These are phyloP conservation scores for Mycena capillaripes DNA, from an alignment of 768 basidiomycete species.

Conservation along the genomic window DNA sequence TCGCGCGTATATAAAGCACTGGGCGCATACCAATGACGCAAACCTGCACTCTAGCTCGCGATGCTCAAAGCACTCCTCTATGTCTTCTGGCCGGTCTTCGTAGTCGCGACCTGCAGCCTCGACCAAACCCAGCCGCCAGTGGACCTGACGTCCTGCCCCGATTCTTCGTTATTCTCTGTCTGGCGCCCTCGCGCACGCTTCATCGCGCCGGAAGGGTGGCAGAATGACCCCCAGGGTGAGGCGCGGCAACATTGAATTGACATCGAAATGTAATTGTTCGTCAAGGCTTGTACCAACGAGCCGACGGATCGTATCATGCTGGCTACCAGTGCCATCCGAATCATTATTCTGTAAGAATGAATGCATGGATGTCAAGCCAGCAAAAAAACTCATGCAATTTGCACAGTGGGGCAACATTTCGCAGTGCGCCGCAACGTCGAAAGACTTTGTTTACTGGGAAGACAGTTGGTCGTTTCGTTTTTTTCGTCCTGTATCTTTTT, in stretches of 20 bases:
- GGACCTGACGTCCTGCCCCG: conserved; percentile 23
- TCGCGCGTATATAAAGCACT: neutral
- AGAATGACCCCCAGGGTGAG: conserved; percentile 30
- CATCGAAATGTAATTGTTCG: neutral
- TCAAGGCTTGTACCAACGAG: conserved; percentile 29
- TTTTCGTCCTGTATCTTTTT: neutral
- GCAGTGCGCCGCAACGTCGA: conserved; percentile 27
- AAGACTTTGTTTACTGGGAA: conserved; percentile 34
- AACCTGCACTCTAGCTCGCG: neutral
- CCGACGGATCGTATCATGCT: conserved; percentile 31
- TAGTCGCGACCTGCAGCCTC: conserved; percentile 18
- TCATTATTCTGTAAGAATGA: conserved; percentile 10
- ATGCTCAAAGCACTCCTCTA: conserved; percentile 17
- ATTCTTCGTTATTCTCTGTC: conserved; percentile 30
- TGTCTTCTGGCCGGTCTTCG: conserved; percentile 2
- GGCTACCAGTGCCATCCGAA: conserved; percentile 33
- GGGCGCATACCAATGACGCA: neutral
- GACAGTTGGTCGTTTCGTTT: conserved; percentile 20
- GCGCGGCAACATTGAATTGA: neutral
- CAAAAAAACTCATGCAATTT: neutral
- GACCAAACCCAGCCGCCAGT: conserved; percentile 20
- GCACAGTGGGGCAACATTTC: conserved; percentile 32
- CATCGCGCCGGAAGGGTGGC: conserved; percentile 31
- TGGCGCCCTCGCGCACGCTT: conserved; percentile 31
- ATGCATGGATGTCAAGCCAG: neutral